Evolutionary conservation across 257 asterid species (phyloP), one percentile per base, ranked within the genome.

Genomic region (Verbena officinalis): DNA sequence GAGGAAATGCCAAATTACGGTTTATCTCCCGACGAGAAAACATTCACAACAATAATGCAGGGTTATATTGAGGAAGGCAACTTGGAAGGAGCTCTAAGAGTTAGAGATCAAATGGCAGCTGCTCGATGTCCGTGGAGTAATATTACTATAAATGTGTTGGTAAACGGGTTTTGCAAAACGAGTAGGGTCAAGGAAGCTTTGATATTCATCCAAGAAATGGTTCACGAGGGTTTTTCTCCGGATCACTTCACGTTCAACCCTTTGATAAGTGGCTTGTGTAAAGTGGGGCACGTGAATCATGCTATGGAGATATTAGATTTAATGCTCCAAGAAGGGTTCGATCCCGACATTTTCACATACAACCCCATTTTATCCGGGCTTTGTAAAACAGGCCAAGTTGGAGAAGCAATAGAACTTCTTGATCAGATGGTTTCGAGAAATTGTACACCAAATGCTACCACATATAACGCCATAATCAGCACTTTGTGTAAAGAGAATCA

Each of bases 1-100:
- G 97, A 90, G 77, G 98, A 93, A 78, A 90, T 93, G 98, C 74
- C 88, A 13, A 71, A 68, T 42, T 75, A 83, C 15, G 90, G 86
- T 33, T 76, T 90, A 49, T 55, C 43, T 0, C 98, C 96, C 3
- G 98, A 93, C 74, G 98, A 90, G 83, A 90, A 76, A 83, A 87
- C 96, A 0, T 90, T 67, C 76, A 85, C 96, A 4, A 93, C 94
- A 21, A 80, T 93, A 75, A 93, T 90, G 96, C 96, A 82, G 73
- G 95, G 97, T 8, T 87, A 85, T 65, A 85, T 90, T 2, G 97
- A 85, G 74, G 91, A 84, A 72, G 97, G 96, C 4, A 72, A 93
- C 58, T 39, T 90, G n/a, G 85, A 62, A 4, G 96, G 91, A 34
- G 97, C 98, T 33, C 59, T 93, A 78, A 81, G 96, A 77, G 82